Base-by-base conservation (phyloP, 768 basidiomycete species). In the Hygrocybe punicea region DNA sequence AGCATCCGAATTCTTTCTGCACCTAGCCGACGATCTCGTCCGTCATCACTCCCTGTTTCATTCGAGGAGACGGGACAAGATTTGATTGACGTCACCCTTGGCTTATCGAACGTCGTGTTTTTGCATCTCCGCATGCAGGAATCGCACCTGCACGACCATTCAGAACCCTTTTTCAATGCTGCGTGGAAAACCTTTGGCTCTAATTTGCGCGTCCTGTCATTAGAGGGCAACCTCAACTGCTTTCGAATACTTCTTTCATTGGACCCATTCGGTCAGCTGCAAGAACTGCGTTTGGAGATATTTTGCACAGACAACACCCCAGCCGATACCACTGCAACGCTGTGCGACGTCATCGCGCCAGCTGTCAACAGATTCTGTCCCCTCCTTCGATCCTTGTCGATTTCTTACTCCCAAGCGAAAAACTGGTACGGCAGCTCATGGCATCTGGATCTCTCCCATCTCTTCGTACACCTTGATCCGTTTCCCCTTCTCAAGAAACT, bases 41-140 rank as follows among this genome's bases (percentile, higher is more conserved):
- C n/a, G n/a, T n/a, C n/a, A n/a, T n/a, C n/a, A n/a, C n/a, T n/a
- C n/a, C 16, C 11, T 60, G 69, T 2, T 68, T 72, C 42, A 65
- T 64, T 33, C 11, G 14, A 14, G n/a, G 60, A 61, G 4, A 57
- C 70, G 34, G 64, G 75, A 16, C 62, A 72, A 51, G 55, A 60
- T 21, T 61, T 78, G 14, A 66, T 67, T 39, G 57, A 52, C 8
- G 58, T 70, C 23, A 62, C 76, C 23, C 73, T 73, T 23, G 59
- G 58, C 14, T 63, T 81, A 56, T 58, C 57, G 6, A 71, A 70
- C 44, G 58, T 77, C 56, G 62, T 61, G n/a, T 60, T 67, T 2
- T 72, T 81, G 29, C 67, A 69, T 17, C 65, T 79, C 21, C 72
- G 74, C 51, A 69, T 73, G 4, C 76, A 75, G 75, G 72, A 77